A percentile compares a stretch with the other conserved stretches of the same genome.
Evolutionary conservation across 768 basidiomycete species (phyloP).

Genomic region (Lentinula guzmanii): DNA sequence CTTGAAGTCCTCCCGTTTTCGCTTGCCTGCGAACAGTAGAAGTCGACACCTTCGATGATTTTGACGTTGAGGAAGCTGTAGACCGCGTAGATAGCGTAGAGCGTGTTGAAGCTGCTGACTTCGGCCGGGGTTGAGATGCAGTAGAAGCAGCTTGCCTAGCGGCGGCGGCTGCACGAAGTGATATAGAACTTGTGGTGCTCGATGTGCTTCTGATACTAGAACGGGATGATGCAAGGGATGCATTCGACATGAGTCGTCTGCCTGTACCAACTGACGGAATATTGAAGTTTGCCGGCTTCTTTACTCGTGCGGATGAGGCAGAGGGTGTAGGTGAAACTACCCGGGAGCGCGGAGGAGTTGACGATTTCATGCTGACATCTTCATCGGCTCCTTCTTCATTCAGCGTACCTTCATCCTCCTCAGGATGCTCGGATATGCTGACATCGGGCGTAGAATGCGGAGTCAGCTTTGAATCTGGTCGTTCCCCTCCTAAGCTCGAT

Average conservation of each 20-base stretch:
- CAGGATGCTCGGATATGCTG: background rate
- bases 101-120: conserved; percentile 1
- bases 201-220: conserved; percentile 1
- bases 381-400: conserved; percentile 10
- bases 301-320: background rate
- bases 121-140: background rate
- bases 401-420: background rate
- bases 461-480: conserved; percentile 73
- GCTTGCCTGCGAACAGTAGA: conserved; percentile 1
- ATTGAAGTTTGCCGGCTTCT: background rate
- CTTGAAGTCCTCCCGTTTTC: background rate
- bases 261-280: background rate
- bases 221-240: background rate
- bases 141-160: background rate
- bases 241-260: background rate
- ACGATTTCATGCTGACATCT: conserved; percentile 7
- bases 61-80: background rate
- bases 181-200: conserved; percentile 2
- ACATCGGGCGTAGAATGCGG: conserved; percentile 23
- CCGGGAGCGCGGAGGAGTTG: conserved; percentile 2
- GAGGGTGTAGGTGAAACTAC: conserved; percentile 1
- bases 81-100: conserved; percentile 5
- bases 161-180: background rate
- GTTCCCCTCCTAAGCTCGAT: conserved; percentile 17
- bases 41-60: conserved; percentile 4